Conservation (phyloP, 2,329 filamentous ascomycete genomes). For the Gnomoniopsis smithogilvyi region DNA sequence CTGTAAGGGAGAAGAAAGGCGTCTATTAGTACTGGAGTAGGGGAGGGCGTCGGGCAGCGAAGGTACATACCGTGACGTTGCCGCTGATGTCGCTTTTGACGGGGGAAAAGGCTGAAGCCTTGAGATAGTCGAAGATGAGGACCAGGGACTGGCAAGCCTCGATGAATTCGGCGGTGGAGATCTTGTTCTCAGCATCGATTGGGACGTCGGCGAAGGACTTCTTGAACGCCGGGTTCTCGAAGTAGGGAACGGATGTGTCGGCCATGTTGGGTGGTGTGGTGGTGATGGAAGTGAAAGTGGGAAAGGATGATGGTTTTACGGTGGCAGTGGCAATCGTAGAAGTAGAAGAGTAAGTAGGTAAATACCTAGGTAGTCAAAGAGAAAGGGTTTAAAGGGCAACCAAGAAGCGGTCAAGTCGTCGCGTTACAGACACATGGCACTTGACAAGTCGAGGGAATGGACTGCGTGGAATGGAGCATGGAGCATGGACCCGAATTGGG, state of each 20-base stretch:
- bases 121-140: slow-evolving; percentile 71
- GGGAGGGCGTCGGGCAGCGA: slow-evolving; percentile 2
- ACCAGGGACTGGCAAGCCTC: slow-evolving; percentile 85
- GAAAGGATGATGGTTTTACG: neutral
- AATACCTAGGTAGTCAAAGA: neutral
- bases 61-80: slow-evolving; percentile 74
- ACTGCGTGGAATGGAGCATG: neutral
- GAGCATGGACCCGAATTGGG: neutral
- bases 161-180: slow-evolving; percentile 83
- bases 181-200: slow-evolving; percentile 68
- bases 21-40: neutral
- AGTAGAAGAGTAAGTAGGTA: neutral
- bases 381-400: no score
- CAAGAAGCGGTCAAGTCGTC: neutral
- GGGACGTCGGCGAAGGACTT: slow-evolving; percentile 82
- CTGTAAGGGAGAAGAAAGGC: slow-evolving; percentile 37
- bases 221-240: slow-evolving; percentile 69
- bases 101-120: slow-evolving; percentile 75
- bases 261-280: slow-evolving; percentile 22
- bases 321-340: neutral
- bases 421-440: slow-evolving; percentile 10
- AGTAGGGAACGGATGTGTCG: slow-evolving; percentile 57
- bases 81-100: slow-evolving; percentile 90
- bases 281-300: neutral
- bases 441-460: neutral